A percentile compares a stretch with the other conserved stretches of the same genome.
Evolutionary conservation across 176 grass and related monocot genomes (phyloP).

Genomic region (Echinochloa phyllopogon): DNA sequence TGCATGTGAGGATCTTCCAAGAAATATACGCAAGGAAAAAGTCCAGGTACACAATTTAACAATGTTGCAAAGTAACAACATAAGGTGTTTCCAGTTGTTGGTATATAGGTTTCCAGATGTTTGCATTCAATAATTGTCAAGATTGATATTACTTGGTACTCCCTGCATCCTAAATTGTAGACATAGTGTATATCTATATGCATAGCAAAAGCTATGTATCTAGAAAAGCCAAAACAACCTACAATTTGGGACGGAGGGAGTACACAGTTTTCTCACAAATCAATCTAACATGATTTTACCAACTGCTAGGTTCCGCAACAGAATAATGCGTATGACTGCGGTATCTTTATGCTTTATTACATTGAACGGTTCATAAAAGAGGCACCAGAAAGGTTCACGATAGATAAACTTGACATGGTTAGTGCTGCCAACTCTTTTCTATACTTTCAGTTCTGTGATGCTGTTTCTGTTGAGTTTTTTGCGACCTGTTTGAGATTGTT

Average conservation of each 20-base stretch:
- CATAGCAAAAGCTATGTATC: too few relatives aligned
- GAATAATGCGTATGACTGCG: conserved; percentile 85
- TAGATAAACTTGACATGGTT: conserved; percentile 68
- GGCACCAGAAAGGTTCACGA: conserved; percentile 73
- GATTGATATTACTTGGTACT: neutral
- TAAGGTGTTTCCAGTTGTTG: neutral
- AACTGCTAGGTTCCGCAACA: conserved; percentile 66
- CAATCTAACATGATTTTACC: conserved; percentile 27
- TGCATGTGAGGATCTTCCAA: conserved; percentile 51
- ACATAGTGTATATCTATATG: too few relatives aligned
- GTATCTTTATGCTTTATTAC: conserved; percentile 90
- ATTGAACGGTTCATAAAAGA: conserved; percentile 67
- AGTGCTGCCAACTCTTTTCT: conserved; percentile 12
- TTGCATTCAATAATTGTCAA: neutral
- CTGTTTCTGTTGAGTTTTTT: conserved; percentile 6
- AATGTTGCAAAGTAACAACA: conserved; percentile 13
- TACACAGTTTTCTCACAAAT: neutral
- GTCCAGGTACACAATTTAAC: conserved; percentile 49
- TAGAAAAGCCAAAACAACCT: too few relatives aligned
- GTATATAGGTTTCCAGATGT: neutral
- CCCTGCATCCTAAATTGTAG: too few relatives aligned
- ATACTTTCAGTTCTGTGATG: conserved; percentile 18
- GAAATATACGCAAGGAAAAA: conserved; percentile 42
- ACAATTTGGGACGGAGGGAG: too few relatives aligned
- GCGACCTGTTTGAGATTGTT: conserved; percentile 3